These are phyloP conservation scores for Polytrichum commune DNA, from an alignment of 225 moss, liverwort and hornwort genomes.

Conservation along the genomic window DNA sequence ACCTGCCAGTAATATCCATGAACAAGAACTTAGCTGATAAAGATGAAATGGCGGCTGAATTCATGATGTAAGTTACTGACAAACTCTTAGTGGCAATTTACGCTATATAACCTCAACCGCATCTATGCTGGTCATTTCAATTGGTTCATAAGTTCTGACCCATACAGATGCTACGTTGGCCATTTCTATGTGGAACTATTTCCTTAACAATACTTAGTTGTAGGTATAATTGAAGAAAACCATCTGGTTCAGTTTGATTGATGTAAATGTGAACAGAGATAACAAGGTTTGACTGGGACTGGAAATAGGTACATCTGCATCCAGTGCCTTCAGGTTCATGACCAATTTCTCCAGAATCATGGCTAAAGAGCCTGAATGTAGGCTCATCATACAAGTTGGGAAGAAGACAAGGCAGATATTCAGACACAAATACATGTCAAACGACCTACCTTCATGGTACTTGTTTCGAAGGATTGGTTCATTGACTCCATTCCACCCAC, in stretches of 20 bases:
- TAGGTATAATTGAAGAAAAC: too few relatives aligned
- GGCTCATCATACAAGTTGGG: background rate
- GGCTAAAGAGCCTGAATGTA: too few relatives aligned
- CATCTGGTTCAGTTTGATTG: too few relatives aligned
- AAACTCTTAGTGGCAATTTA: background rate
- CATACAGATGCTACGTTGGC: too few relatives aligned
- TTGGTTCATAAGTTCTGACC: background rate
- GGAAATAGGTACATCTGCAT: background rate
- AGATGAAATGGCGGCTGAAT: too few relatives aligned
- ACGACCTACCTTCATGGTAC: conserved; percentile 41
- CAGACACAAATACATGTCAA: background rate
- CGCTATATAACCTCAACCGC: background rate
- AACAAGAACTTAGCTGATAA: background rate
- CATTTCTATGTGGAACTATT: too few relatives aligned
- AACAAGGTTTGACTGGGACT: background rate
- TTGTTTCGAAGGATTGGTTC: conserved; percentile 39
- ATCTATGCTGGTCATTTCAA: too few relatives aligned
- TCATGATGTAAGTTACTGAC: conserved; percentile 1
- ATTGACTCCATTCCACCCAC: conserved; percentile 70
- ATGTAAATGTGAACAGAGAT: too few relatives aligned
- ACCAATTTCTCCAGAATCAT: background rate
- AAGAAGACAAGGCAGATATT: background rate
- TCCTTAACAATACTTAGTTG: too few relatives aligned
- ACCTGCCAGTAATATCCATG: conserved; percentile 23
- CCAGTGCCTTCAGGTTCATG: background rate